Percentiles rank a stretch among this genome's conserved stretches.
These are phyloP conservation scores for Kodamaea sp. DNA, from an alignment of 1,139 yeast species.

Conservation along the genomic window DNA sequence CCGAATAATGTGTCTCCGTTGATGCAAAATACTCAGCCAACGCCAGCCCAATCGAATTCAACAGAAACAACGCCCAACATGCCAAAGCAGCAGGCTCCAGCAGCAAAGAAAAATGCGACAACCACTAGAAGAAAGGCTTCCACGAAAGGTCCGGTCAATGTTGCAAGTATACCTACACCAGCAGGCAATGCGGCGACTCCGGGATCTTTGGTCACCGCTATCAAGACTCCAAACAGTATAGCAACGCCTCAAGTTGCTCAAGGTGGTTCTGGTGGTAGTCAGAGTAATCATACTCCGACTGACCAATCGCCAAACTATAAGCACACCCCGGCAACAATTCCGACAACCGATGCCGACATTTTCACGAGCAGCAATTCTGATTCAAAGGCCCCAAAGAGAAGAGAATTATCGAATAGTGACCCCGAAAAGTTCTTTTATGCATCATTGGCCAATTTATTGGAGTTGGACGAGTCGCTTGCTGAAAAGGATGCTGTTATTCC, in stretches of 20 bases:
- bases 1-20: slow-evolving; percentile 23
- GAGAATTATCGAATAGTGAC: slow-evolving; percentile 44
- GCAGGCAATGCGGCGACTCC: slow-evolving; percentile 41
- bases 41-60: slow-evolving; percentile 3
- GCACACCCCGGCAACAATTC: slow-evolving; percentile 10
- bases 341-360: slow-evolving; percentile 20
- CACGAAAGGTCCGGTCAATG: slow-evolving; percentile 18
- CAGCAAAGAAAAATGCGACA: slow-evolving; percentile 8
- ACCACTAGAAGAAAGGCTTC: slow-evolving; percentile 27
- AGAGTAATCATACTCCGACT: slow-evolving; percentile 38
- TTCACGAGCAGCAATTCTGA: slow-evolving; percentile 26
- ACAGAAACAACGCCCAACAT: slow-evolving; percentile 14
- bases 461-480: slow-evolving; percentile 37
- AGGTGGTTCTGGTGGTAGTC: slow-evolving; percentile 24
- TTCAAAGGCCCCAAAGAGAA: slow-evolving; percentile 37
- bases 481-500: slow-evolving; percentile 11
- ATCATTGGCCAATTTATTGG: slow-evolving; percentile 49
- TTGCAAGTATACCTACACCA: slow-evolving; percentile 30
- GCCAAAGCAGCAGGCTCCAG: slow-evolving; percentile 15
- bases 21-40: slow-evolving; percentile 13
- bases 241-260: slow-evolving; percentile 42
- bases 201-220: slow-evolving; percentile 37
- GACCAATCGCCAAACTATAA: slow-evolving; percentile 36
- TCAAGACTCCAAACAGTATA: slow-evolving; percentile 45
- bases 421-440: slow-evolving; percentile 51